Base-by-base conservation (phyloP, 345 rosid species). In the Microthlaspi erraticum region DNA sequence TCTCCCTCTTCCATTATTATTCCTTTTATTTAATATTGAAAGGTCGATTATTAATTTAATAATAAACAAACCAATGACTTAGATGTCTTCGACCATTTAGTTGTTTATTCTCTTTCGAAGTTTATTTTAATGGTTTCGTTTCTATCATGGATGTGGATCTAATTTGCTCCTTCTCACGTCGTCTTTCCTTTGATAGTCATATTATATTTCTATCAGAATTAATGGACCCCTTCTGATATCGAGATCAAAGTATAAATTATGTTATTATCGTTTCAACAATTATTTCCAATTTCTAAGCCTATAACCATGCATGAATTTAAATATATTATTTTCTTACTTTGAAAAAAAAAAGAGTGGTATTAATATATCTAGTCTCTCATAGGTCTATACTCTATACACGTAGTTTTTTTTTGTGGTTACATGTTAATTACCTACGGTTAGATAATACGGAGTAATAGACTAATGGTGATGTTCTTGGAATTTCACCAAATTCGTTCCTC, bases 91-190 rank as follows among this genome's bases (percentile, higher is more conserved):
- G 13, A 64, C 18, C 38, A 55, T 11, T 23, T 60, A 17, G 12
- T 32, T 10, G 58, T 55, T 44, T 19, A 53, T 52, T 13, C 5
- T 17, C 16, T 18, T 69, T 61, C 16, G 5, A 52, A 19, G 4
- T 39, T 57, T 37, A 49, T 59, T 41, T 46, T 69, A 58, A 23
- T 60, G 43, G n/a, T 50, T 60, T 37, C 29, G 60, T 60, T 31
- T 18, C 20, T 31, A 50, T 71, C 68, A 71, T 71, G 54, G 54
- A 53, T 32, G 54, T 62, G 57, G 64, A 63, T 63, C 56, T 64
- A 8, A 44, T 36, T 72, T 55, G 64, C 49, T 45, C 56, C 70
- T 38, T 12, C 51, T 46, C 77, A 73, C 77, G 77, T 64, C 58
- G 77, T 46, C 58, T 72, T 72, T 72, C 71, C 71, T 55, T n/a